Base-by-base conservation (phyloP, 805 yeast genomes). In the Candida taoyuanica region DNA sequence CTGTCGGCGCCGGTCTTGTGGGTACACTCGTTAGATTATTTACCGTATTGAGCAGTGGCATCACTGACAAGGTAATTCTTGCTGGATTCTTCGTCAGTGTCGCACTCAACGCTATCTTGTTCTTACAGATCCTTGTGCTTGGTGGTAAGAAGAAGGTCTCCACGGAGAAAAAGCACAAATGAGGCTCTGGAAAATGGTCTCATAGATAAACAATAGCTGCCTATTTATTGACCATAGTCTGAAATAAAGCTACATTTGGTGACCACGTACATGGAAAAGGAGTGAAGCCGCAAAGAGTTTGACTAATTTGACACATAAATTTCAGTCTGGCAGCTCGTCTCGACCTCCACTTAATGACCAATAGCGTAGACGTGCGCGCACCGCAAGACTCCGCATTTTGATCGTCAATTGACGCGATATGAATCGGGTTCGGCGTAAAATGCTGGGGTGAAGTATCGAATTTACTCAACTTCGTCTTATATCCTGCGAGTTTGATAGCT, bases 11-110 rank as follows among this genome's bases (percentile, higher is more conserved):
- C 23, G 61, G 63, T 29, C 46, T 65, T 14, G 36, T 62, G 3
- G 71, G 71, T 3, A 49, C 65, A 3, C 37, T 63, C 7, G 68
- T 67, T 2, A 54, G 72, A 31, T 57, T 66, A 5, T 67, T 64
- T 42, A 63, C 71, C 12, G 60, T 67, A 1, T 16, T 68, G 15
- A 53, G 59, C 30, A 63, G 62, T 29, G 53, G 54, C 5, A 62
- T 62, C 23, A 48, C 50, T 26, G 70, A 68, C 36, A 52, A 50
- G 12, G 36, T 60, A 33, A 53, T 67, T 23, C 43, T 67, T 21
- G 38, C 45, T 9, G 65, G 66, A 3, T 59, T 55, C 37, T 37
- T 50, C 17, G 55, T 55, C 4, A 59, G 62, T 30, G 60, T 60
- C 3, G 45, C 52, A 1, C 51, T 68, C 36, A 67, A 67, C 40